Evolutionary conservation across 1,139 yeast species (phyloP).

Genomic region (Yamadazyma atmosphaerica): DNA sequence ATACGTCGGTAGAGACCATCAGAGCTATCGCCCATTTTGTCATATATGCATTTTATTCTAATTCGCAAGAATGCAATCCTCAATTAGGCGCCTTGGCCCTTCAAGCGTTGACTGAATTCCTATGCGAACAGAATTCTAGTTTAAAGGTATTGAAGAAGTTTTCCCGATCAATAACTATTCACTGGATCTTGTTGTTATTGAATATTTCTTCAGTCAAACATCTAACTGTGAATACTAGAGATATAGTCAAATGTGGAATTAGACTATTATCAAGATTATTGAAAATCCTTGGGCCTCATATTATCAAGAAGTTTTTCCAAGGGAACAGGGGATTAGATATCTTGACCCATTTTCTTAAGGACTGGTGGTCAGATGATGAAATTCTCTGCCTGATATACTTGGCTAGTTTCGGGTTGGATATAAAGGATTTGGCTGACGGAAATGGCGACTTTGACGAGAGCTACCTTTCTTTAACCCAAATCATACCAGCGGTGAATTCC

Average conservation of each 20-base stretch:
- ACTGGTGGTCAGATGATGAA: slow-evolving; percentile 48
- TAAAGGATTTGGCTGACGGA: slow-evolving; percentile 3
- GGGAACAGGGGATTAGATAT: slow-evolving; percentile 56
- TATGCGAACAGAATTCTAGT: slow-evolving; percentile 33
- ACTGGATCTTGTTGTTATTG: slow-evolving; percentile 63
- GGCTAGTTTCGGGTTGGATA: slow-evolving; percentile 43
- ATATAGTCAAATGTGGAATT: slow-evolving; percentile 48
- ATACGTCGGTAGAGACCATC: slow-evolving; percentile 41
- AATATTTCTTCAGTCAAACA: slow-evolving; percentile 24
- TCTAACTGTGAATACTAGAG: slow-evolving; percentile 20
- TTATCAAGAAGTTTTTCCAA: slow-evolving; percentile 50
- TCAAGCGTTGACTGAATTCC: slow-evolving; percentile 28
- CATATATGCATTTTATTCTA: slow-evolving; percentile 34
- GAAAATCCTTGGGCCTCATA: slow-evolving; percentile 45
- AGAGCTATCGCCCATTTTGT: slow-evolving; percentile 35
- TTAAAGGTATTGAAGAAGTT: slow-evolving; percentile 46
- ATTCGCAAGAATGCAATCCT: slow-evolving; percentile 24
- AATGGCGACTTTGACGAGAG: slow-evolving; percentile 6
- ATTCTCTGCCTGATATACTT: slow-evolving; percentile 34
- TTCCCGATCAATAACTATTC: slow-evolving; percentile 58
- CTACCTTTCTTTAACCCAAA: slow-evolving; percentile 11
- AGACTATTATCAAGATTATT: slow-evolving; percentile 52
- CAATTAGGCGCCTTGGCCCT: slow-evolving; percentile 31
- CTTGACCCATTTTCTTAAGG: slow-evolving; percentile 43
- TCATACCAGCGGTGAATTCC: slow-evolving; percentile 5